phyloP scores from a whole-genome alignment of 2,329 filamentous ascomycete species.

The Pyrenophora teres region DNA sequence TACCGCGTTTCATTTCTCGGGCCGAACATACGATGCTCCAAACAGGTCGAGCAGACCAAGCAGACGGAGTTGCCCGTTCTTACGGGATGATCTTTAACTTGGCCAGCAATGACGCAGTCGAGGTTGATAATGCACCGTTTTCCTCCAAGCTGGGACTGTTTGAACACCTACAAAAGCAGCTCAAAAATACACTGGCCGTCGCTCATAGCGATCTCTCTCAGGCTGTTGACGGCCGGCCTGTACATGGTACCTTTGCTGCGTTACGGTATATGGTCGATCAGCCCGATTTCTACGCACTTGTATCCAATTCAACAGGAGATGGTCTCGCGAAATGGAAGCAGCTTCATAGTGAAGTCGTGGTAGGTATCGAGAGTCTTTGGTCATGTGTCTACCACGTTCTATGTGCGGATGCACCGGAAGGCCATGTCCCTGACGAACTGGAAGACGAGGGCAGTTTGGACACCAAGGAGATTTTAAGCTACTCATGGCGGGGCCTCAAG shows the following conservation, averaged over 20 bases:
- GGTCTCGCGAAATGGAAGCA: constrained; percentile 35
- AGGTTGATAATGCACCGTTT: constrained; percentile 15
- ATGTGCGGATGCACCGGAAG: constrained; percentile 94
- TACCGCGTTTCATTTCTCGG: constrained; percentile 37
- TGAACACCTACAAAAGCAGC: constrained; percentile 60
- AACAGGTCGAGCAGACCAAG: constrained; percentile 87
- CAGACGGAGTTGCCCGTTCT: constrained; percentile 83
- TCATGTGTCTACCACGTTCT: constrained; percentile 73
- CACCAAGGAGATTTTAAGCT: constrained; percentile 89
- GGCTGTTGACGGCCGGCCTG: constrained; percentile 57
- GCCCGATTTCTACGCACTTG: constrained; percentile 38
- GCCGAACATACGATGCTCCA: constrained; percentile 63
- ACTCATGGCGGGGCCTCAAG: constrained; percentile 92
- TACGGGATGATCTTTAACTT: constrained; percentile 72
- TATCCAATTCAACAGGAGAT: constrained; percentile 16
- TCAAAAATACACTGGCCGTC: constrained; percentile 68
- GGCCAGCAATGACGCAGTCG: constrained; percentile 10
- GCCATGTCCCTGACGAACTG: constrained; percentile 77
- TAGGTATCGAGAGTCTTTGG: constrained; percentile 75
- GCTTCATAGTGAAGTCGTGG: constrained; percentile 62
- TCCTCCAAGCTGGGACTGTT: constrained; percentile 57
- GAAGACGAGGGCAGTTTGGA: constrained; percentile 72
- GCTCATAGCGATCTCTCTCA: constrained; percentile 68
- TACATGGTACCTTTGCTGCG: constrained; percentile 52
- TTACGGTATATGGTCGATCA: constrained; percentile 58